phyloP scores from a whole-genome alignment of 139 green algal genomes.

The Mesostigma viride region DNA sequence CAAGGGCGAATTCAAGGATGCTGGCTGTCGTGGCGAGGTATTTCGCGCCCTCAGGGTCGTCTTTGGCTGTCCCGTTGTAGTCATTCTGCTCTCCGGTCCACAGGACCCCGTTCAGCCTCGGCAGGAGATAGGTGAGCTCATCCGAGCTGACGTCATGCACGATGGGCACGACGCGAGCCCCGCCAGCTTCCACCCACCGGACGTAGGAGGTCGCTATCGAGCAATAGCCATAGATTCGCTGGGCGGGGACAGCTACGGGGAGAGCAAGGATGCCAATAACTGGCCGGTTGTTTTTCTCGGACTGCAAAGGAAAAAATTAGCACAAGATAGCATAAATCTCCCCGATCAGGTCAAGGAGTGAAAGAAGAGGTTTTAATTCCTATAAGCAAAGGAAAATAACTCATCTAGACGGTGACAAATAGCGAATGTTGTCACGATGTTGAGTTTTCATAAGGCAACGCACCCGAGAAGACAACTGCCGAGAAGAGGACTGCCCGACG shows the following conservation, averaged over 20 bases:
- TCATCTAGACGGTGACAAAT: no score
- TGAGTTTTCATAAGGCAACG: no score
- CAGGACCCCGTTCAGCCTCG: slow-evolving; percentile 27
- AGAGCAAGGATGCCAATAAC: slow-evolving; percentile 28
- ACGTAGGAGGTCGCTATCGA: slow-evolving; percentile 28
- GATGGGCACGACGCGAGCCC: slow-evolving; percentile 29
- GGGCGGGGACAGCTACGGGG: slow-evolving; percentile 22
- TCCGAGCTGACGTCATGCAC: slow-evolving; percentile 25
- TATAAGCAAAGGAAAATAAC: no score
- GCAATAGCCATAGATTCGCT: slow-evolving; percentile 14
- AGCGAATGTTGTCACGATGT: no score
- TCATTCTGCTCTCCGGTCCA: slow-evolving; percentile 31
- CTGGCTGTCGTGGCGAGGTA: slow-evolving; percentile 24
- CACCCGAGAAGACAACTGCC: no score
- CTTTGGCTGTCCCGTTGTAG: slow-evolving; percentile 27
- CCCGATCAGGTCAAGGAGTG: no score
- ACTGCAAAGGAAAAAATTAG: slow-evolving; percentile 8
- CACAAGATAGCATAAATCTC: no score
- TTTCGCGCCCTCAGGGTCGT: slow-evolving; percentile 18
- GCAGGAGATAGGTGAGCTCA: slow-evolving; percentile 23
- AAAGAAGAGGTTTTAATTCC: no score
- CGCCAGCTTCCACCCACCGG: slow-evolving; percentile 31
- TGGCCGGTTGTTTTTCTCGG: slow-evolving; percentile 10
- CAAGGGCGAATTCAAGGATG: slow-evolving; percentile 22
- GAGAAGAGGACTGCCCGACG: no score